Evolutionary conservation across 108 stramenopile species (phyloP).

Genomic region (Parietichytrium sp.): DNA sequence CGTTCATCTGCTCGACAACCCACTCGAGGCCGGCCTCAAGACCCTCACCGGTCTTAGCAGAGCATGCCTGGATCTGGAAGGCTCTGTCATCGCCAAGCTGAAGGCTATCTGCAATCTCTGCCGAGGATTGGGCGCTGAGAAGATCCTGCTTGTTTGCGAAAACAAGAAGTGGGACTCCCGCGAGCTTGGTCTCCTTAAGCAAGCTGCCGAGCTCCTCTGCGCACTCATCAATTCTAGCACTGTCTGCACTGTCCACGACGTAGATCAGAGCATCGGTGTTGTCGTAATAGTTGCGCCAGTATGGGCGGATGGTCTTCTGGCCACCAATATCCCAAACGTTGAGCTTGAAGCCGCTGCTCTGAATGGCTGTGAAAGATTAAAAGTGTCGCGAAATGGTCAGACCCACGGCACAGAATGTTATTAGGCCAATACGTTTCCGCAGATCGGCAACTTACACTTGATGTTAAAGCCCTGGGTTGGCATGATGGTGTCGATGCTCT

Average conservation of each 20-base stretch:
- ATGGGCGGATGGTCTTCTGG: constrained; percentile 65
- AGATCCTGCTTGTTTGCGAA: constrained; percentile 75
- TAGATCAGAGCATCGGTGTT: constrained; percentile 66
- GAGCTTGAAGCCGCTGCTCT: constrained; percentile 67
- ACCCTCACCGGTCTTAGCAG: constrained; percentile 73
- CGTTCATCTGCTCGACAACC: constrained; percentile 45
- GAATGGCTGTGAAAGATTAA: too few species aligned
- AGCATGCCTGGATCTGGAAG: constrained; percentile 66
- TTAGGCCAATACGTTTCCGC: too few species aligned
- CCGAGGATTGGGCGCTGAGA: constrained; percentile 57
- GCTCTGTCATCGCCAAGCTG: constrained; percentile 54
- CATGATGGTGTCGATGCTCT: constrained; percentile 52
- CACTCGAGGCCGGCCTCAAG: constrained; percentile 66
- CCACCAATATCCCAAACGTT: constrained; percentile 74
- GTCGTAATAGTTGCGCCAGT: constrained; percentile 69
- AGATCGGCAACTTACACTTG: too few species aligned
- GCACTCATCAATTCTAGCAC: constrained; percentile 53
- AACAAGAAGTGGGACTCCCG: constrained; percentile 63
- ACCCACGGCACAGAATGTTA: too few species aligned
- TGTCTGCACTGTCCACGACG: constrained; percentile 54
- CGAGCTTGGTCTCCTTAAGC: constrained; percentile 62
- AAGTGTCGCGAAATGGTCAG: too few species aligned
- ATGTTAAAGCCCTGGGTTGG: constrained; percentile 78
- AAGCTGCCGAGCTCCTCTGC: constrained; percentile 45
- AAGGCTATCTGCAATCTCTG: constrained; percentile 67